These are phyloP conservation scores for Plasmodium malariae DNA, from an alignment of 169 alveolate genomes.

Conservation along the genomic window DNA sequence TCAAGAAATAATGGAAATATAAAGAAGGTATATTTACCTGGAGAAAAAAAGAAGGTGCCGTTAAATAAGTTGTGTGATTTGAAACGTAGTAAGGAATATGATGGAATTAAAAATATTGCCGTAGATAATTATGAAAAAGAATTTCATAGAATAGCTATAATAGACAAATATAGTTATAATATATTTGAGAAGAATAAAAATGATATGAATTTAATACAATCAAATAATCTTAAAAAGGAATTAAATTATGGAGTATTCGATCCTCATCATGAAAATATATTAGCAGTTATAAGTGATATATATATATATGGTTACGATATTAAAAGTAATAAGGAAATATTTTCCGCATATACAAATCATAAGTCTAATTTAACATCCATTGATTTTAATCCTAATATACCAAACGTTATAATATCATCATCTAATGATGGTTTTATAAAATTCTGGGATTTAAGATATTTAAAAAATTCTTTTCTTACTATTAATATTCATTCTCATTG, in stretches of 20 bases:
- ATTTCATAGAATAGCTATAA: constrained; percentile 40
- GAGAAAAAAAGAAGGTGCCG: constrained; percentile 4
- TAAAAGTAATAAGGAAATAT: constrained; percentile 42
- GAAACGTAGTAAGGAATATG: constrained; percentile 1
- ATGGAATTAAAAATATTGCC: constrained; percentile 40
- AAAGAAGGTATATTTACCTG: neutral
- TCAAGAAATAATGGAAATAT: neutral
- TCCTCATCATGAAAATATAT: constrained; percentile 68
- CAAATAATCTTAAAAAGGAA: constrained; percentile 28
- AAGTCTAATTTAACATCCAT: constrained; percentile 79
- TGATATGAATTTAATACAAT: constrained; percentile 35
- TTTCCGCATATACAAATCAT: constrained; percentile 78
- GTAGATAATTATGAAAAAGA: constrained; percentile 34
- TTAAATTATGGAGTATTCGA: constrained; percentile 53
- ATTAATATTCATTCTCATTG: constrained; percentile 91
- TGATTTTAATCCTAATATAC: constrained; percentile 93
- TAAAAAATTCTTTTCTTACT: constrained; percentile 79
- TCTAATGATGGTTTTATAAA: constrained; percentile 90
- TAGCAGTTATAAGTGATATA: constrained; percentile 59
- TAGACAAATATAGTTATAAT: constrained; percentile 44
- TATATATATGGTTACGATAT: constrained; percentile 70
- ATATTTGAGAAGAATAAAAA: constrained; percentile 30
- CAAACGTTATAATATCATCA: constrained; percentile 89
- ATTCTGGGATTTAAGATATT: constrained; percentile 93
- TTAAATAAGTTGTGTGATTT: constrained; percentile 36